Base-by-base conservation (phyloP, 768 basidiomycete genomes). In the Solioccasus polychromus region DNA sequence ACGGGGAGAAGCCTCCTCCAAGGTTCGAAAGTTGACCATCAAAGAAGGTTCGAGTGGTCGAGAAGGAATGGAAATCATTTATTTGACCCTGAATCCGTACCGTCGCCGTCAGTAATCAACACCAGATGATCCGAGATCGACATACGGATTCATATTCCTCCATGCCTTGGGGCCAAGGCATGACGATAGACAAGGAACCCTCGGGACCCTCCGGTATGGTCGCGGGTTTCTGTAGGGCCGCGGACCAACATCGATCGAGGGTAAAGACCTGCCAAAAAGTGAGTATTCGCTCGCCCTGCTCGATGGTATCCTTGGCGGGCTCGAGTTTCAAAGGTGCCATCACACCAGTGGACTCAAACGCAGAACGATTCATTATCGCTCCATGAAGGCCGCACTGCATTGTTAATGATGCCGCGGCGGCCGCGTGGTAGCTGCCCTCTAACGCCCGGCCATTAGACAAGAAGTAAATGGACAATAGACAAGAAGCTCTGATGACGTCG, bases 201-300 rank as follows among this genome's bases (percentile, higher is more conserved):
- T 79, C 75, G 28, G 74, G 69, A 39, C 78, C 77, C 52, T 90
- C 86, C 14, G 80, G 77, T 32, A 90, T 79, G 32, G 80, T 71
- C 9, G 73, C 69, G 5, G 86, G 85, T 50, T 83, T 82, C 24
- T 79, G 82, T 6, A 89, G 73, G 9, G 80, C 77, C 5, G 83
- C 80, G 18, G 87, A 87, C 85, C 87, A 89, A 58, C 85, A 88
- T 24, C 83, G 78, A 64, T 92, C 88, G 52, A 90, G 70, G 55
- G 80, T 79, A 64, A 82, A 92, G 10, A 87, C 85, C 59, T 89
- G 85, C 88, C 88, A 92, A 55, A 92, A 92, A 0, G 87, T 75
- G 30, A 82, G 63, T 45, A 88, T 81, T 32, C 85, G 73, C 59
- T 89, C 85, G 37, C 82, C 84, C 35, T 83, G 81, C 52, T 81